Percentiles rank a stretch among this genome's conserved stretches.
Conservation (phyloP, 441 rosid species). For the Raphanus hybrid region DNA sequence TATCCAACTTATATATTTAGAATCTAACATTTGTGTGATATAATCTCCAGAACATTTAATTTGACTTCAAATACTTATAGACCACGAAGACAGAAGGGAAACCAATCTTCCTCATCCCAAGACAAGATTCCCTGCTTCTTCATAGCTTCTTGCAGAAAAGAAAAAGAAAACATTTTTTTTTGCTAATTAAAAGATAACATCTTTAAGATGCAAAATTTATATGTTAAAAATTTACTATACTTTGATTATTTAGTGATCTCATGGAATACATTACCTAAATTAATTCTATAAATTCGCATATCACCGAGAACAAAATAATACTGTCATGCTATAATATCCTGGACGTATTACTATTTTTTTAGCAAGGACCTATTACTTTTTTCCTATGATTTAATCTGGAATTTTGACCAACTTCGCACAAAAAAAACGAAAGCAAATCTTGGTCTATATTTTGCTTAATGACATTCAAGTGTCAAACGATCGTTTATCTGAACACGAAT, state of each 20-base stretch:
- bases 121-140: slow-evolving; percentile 33
- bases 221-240: background rate
- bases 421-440: background rate
- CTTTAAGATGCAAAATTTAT: too few species aligned
- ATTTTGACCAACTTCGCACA: background rate
- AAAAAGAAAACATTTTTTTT: background rate
- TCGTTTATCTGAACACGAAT: slow-evolving; percentile 31
- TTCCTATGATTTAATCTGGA: background rate
- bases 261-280: background rate
- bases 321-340: background rate
- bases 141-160: background rate
- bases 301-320: background rate
- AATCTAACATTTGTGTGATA: slow-evolving; percentile 26
- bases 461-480: slow-evolving; percentile 17
- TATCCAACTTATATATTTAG: slow-evolving; percentile 23
- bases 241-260: background rate
- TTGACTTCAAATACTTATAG: slow-evolving; percentile 13
- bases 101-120: slow-evolving; percentile 38
- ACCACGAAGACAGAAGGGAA: slow-evolving; percentile 15
- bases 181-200: too few species aligned
- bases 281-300: background rate
- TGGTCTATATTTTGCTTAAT: background rate
- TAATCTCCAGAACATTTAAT: slow-evolving; percentile 24
- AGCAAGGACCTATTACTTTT: background rate
- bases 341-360: background rate